Base-by-base conservation (phyloP, 139 green algal species). In the Chlorella sp. region DNA sequence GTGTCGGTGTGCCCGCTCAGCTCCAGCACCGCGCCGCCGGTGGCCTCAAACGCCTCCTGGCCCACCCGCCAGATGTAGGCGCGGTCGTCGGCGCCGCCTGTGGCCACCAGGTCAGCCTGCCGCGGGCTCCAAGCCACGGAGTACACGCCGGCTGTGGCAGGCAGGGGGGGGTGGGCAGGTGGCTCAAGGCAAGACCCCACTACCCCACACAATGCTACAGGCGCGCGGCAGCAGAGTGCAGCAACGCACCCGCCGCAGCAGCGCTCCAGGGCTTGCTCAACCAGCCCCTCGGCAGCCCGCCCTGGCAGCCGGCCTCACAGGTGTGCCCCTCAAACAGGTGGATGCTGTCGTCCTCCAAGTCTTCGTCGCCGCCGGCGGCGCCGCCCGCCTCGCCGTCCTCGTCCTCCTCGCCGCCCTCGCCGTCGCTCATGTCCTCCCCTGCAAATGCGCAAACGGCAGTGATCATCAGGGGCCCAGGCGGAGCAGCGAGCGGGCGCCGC, bases 1-100 rank as follows among this genome's bases (percentile, higher is more conserved):
- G 93, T 95, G 90, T 99, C 97, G 11, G 88, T 92, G 92, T 99
- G 96, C 0, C 95, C 96, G 5, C 34, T 58, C 30, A 98, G 88
- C 84, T 96, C 91, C 46, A 79, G 54, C n/a, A 92, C 93, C 22
- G 72, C 81, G 41, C 92, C 91, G 1, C 76, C 85, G 7, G 90
- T 94, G 34, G 81, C 83, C 76, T 95, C 90, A 65, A 88, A 93
- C 13, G 92, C 91, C 34, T 95, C 89, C 51, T 95, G 89, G 0
- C 93, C 94, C 30, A 94, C 92, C 65, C 91, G 85, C 92, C 93
- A 98, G 14, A 98, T 67, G 74, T 92, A 97, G 1, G 89, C 93
- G 1, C 69, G 78, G 85, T 98, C 94, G 74, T 98, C 95, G 43
- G 91, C 90, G 60, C 94, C 92, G 36, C 95, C 95, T 40, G 88